A percentile compares a stretch with the other conserved stretches of the same genome.
These are phyloP conservation scores for Catunica adiposa DNA, from an alignment of 2,329 filamentous ascomycete genomes.

Conservation along the genomic window DNA sequence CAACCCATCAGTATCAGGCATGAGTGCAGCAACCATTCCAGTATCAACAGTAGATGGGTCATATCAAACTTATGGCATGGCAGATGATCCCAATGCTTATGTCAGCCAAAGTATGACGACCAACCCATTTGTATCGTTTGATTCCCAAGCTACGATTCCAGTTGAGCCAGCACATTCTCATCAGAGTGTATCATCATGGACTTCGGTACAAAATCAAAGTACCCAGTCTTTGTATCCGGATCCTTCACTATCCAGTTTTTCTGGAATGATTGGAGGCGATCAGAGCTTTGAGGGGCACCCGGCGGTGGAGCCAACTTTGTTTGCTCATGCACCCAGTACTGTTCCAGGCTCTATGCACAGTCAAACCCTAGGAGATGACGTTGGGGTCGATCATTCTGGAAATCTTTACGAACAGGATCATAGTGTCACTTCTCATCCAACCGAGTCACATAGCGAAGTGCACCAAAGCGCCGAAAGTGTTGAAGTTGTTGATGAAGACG, in stretches of 20 bases:
- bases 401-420: constrained; percentile 17
- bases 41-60: not conserved
- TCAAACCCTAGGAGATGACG: no score
- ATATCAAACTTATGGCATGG: not conserved
- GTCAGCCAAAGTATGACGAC: not conserved
- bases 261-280: not conserved
- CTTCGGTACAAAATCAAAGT: not conserved
- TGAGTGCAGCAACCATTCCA: not conserved
- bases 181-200: not conserved
- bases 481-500: constrained; percentile 17
- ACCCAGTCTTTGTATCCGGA: not conserved
- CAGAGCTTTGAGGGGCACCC: not conserved
- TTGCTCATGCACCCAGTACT: not conserved
- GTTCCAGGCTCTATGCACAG: no score
- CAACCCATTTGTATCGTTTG: not conserved
- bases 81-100: not conserved
- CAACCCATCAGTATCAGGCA: not conserved
- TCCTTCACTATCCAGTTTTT: not conserved
- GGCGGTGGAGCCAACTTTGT: not conserved
- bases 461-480: constrained; percentile 16
- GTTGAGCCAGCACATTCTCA: not conserved
- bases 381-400: not conserved
- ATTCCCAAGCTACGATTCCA: not conserved
- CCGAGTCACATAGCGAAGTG: no score
- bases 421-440: constrained; percentile 18